Evolutionary conservation across 1,139 yeast species (phyloP).

Genomic region (Suhomyces bokatorum): DNA sequence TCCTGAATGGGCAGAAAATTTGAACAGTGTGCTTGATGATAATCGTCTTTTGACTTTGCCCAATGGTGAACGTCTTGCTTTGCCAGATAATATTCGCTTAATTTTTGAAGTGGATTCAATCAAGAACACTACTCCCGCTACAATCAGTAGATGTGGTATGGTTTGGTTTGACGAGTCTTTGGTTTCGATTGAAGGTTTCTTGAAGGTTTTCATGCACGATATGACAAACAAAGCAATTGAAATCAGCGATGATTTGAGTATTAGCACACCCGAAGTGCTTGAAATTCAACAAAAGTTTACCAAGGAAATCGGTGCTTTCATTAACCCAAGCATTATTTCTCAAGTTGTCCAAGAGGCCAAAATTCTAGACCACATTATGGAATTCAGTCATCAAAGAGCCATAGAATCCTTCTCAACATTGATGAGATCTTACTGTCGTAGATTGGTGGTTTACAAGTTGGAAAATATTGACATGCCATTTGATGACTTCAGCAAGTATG

Average conservation of each 20-base stretch:
- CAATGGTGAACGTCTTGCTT: slow-evolving; percentile 77
- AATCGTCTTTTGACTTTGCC: slow-evolving; percentile 80
- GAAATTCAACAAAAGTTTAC: slow-evolving; percentile 14
- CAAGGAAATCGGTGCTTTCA: slow-evolving; percentile 6
- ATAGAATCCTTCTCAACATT: slow-evolving; percentile 37
- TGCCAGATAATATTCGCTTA: slow-evolving; percentile 65
- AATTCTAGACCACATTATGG: slow-evolving; percentile 55
- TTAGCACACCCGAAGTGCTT: slow-evolving; percentile 9
- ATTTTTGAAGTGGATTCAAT: slow-evolving; percentile 77
- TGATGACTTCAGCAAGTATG: slow-evolving; percentile 30
- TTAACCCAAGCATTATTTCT: slow-evolving; percentile 9
- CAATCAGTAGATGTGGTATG: slow-evolving; percentile 92
- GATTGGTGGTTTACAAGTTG: slow-evolving; percentile 16
- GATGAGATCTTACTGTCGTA: slow-evolving; percentile 27
- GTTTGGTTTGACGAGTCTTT: slow-evolving; percentile 59
- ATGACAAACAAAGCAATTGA: slow-evolving; percentile 16
- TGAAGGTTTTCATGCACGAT: slow-evolving; percentile 28
- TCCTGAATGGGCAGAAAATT: slow-evolving; percentile 90
- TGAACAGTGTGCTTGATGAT: slow-evolving; percentile 90
- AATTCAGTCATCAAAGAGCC: slow-evolving; percentile 38
- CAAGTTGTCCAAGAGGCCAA: slow-evolving; percentile 18
- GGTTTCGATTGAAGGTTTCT: slow-evolving; percentile 21
- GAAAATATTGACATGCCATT: slow-evolving; percentile 16
- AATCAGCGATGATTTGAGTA: slow-evolving; percentile 14
- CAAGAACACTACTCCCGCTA: slow-evolving; percentile 79